Base-by-base conservation (phyloP, 768 basidiomycete species). In the Serendipita vermifera region DNA sequence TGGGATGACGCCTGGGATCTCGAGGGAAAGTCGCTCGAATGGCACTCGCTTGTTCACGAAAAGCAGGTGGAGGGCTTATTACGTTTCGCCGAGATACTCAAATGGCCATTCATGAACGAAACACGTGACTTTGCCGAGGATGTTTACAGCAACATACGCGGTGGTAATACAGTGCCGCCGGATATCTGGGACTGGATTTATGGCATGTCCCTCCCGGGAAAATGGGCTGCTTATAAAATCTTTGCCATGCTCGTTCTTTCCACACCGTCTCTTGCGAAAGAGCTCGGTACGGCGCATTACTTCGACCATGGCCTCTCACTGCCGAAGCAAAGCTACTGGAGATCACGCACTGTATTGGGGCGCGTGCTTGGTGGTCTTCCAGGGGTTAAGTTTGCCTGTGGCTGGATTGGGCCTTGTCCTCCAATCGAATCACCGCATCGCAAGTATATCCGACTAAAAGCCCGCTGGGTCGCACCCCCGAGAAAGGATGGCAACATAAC, bases 71-170 rank as follows among this genome's bases (percentile, higher is more conserved):
- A 54, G 35, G 53, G 53, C 33, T 24, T 54, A 11, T 14, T 54
- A 15, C 35, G 15, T 14, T 54, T 54, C 33, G 53, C 53, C n/a
- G 20, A 54, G 33, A 54, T 14, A 29, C 32, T 54, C 11, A 27
- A 35, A 29, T 54, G 53, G 53, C 53, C 53, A 0, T 54, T 38
- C 35, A 54, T 54, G n/a, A 54, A 54, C 53, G 53, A 54, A 22
- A 15, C 0, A 35, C 17, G 53, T 15, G 31, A 54, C 35, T 54
- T 38, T 29, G 53, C 53, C 15, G 53, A 54, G 35, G 33, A 40
- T 24, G 53, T 0, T 11, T 54, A 54, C 24, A 22, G 11, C 15
- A 29, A 54, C 0, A 14, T 54, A 14, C 15, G 24, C 14, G 53
- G 31, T 29, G 53, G 53, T 15, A 29, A 11, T 11, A 54, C 35